phyloP scores from a whole-genome alignment of 169 alveolate species.

The Plasmodium gonderi region DNA sequence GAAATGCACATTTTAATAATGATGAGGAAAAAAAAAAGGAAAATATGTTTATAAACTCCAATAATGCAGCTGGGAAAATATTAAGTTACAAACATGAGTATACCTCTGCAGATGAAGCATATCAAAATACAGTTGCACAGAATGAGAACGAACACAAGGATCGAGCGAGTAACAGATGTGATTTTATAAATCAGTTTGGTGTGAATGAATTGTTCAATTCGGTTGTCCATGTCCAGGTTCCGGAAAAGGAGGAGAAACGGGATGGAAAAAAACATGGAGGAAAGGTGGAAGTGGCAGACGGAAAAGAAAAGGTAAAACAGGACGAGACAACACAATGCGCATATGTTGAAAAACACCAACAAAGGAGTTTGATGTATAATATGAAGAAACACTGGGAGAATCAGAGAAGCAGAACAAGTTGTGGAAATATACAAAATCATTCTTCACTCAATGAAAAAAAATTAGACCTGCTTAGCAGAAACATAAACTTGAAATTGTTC shows the following conservation, averaged over 20 bases:
- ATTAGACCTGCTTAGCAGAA: not conserved
- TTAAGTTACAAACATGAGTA: not conserved
- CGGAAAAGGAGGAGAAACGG: not conserved
- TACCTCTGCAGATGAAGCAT: not conserved
- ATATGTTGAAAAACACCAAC: no score
- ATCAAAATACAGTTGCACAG: not conserved
- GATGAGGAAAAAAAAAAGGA: not conserved
- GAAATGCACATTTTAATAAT: not conserved
- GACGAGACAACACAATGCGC: not conserved
- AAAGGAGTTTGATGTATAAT: not conserved
- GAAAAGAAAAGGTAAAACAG: not conserved
- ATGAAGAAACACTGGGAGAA: not conserved
- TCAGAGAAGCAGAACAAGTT: not conserved
- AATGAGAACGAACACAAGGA: not conserved
- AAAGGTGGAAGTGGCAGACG: not conserved
- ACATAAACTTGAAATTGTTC: conserved; percentile 23
- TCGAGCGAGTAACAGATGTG: not conserved
- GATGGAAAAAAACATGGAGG: not conserved
- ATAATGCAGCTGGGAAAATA: not conserved
- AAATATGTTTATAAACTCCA: not conserved
- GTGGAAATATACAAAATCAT: not conserved
- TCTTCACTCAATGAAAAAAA: not conserved
- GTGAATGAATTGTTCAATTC: no score
- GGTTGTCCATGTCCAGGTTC: not conserved
- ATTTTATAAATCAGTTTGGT: no score